Conservation (phyloP, 2,329 filamentous ascomycete species). For the Penicillium sp. region DNA sequence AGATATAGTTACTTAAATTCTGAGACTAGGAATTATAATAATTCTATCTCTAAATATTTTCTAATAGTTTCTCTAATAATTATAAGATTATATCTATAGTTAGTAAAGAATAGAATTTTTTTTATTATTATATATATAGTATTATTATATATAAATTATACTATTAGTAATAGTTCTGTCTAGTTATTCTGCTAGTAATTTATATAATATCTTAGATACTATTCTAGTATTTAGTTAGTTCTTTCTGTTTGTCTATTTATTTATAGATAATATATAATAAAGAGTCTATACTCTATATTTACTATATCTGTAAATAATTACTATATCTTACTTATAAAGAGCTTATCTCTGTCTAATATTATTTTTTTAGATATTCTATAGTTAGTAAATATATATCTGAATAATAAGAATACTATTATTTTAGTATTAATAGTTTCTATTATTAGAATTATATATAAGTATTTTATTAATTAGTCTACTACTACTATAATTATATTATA, state of each 20-base stretch:
- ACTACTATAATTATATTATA: background rate
- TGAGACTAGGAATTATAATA: background rate
- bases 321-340: background rate
- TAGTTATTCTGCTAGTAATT: conserved; percentile 2
- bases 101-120: background rate
- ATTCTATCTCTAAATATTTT: background rate
- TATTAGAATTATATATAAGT: background rate
- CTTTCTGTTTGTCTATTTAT: background rate
- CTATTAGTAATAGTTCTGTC: background rate
- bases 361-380: background rate
- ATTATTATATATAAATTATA: conserved; percentile 5
- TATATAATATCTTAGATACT: background rate
- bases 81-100: background rate
- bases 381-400: background rate
- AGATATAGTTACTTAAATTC: background rate
- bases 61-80: background rate
- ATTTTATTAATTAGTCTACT: background rate
- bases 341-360: background rate
- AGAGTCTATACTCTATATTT: background rate
- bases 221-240: background rate
- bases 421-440: background rate
- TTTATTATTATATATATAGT: background rate
- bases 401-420: background rate
- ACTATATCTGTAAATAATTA: background rate
- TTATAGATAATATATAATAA: background rate